Percentiles rank a stretch among this genome's conserved stretches.
These are phyloP conservation scores for Paraphoma chrysanthemicola DNA, from an alignment of 2,329 filamentous ascomycete genomes.

Conservation along the genomic window DNA sequence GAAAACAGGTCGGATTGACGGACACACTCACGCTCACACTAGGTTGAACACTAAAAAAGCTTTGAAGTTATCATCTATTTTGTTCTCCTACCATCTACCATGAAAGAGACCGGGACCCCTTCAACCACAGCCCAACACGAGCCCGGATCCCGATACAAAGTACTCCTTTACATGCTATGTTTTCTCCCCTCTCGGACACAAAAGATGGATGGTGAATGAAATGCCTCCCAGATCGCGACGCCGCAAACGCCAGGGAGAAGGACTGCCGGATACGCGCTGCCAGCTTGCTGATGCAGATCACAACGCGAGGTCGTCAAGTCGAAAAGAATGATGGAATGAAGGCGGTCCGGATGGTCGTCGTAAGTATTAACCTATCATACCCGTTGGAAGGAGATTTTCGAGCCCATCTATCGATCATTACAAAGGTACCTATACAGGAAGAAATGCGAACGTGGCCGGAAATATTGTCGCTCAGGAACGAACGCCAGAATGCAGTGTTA, in stretches of 20 bases:
- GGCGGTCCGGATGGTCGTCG: constrained; percentile 39
- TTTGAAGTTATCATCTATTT: constrained; percentile 28
- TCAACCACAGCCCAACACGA: constrained; percentile 21
- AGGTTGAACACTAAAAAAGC: too few species aligned
- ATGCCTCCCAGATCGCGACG: constrained; percentile 34
- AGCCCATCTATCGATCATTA: constrained; percentile 51
- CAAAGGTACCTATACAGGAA: constrained; percentile 50
- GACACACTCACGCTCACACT: too few species aligned
- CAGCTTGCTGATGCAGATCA: constrained; percentile 19
- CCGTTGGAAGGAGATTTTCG: constrained; percentile 43
- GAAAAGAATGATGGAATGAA: constrained; percentile 33
- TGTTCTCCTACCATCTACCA: constrained; percentile 28
- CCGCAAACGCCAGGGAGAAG: constrained; percentile 34
- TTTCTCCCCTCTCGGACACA: constrained; percentile 31
- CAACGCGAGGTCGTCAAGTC: constrained; percentile 27
- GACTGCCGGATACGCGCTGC: constrained; percentile 27
- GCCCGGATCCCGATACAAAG: constrained; percentile 17
- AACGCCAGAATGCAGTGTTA: constrained; percentile 45
- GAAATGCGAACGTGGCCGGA: constrained; percentile 31
- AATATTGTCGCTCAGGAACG: constrained; percentile 40
- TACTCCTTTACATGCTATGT: constrained; percentile 38
- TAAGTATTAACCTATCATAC: constrained; percentile 35
- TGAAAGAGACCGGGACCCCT: constrained; percentile 19
- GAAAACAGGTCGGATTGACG: too few species aligned
- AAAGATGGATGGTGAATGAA: constrained; percentile 32